Percentiles rank a stretch among this genome's conserved stretches.
phyloP scores from a whole-genome alignment of 2,329 filamentous ascomycete genomes.

The Cladophialophora carrionii region DNA sequence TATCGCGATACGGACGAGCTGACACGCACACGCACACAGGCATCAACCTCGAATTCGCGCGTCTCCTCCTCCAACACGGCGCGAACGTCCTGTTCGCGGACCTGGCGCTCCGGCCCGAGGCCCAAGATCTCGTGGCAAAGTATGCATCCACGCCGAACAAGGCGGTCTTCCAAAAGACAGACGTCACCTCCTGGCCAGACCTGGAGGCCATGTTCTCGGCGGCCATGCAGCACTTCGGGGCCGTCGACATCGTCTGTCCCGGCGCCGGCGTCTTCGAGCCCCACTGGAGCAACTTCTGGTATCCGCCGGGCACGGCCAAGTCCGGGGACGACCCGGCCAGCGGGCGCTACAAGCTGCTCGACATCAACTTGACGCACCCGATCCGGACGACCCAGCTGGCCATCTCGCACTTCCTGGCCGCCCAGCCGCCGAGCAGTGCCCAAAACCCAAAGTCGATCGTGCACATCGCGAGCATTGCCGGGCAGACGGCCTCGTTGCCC shows the following conservation, averaged over 20 bases:
- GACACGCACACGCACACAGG: slow-evolving; percentile 40
- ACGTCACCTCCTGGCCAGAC: slow-evolving; percentile 56
- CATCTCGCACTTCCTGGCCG: slow-evolving; percentile 53
- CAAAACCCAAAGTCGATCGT: slow-evolving; percentile 48
- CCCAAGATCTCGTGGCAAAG: slow-evolving; percentile 47
- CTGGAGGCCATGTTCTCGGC: slow-evolving; percentile 55
- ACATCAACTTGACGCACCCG: slow-evolving; percentile 58
- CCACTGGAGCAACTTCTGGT: slow-evolving; percentile 57
- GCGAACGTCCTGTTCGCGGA: slow-evolving; percentile 55
- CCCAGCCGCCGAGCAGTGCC: slow-evolving; percentile 32
- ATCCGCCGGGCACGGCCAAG: slow-evolving; percentile 49
- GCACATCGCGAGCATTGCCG: slow-evolving; percentile 56
- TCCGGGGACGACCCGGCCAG: slow-evolving; percentile 49
- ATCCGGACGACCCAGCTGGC: slow-evolving; percentile 57
- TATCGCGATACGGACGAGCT: background rate
- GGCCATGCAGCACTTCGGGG: slow-evolving; percentile 54
- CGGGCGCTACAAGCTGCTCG: slow-evolving; percentile 51
- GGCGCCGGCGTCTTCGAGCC: slow-evolving; percentile 50
- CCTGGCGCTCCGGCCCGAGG: slow-evolving; percentile 51
- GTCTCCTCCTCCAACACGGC: slow-evolving; percentile 49
- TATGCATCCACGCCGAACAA: slow-evolving; percentile 42
- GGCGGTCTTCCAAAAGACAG: slow-evolving; percentile 52
- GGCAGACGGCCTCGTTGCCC: slow-evolving; percentile 46
- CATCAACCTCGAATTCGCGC: slow-evolving; percentile 53
- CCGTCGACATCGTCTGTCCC: slow-evolving; percentile 53